Evolutionary conservation across 208 protist species (phyloP).

Genomic region (Angomonas ambiguus): DNA sequence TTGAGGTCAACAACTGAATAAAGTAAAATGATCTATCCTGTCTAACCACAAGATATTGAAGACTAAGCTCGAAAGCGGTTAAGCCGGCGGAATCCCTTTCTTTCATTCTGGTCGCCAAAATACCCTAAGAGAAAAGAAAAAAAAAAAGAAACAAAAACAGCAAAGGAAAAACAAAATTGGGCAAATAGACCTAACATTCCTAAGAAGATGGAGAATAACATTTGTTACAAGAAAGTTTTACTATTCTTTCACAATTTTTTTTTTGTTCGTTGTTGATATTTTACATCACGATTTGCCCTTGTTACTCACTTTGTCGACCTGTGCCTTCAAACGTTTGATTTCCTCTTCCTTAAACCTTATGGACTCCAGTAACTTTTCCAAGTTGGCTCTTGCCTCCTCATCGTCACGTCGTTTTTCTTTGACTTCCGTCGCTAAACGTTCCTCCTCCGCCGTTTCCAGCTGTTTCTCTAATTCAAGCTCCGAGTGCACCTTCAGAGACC

Average conservation of each 20-base stretch:
- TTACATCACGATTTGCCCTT: slow-evolving; percentile 11
- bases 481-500: slow-evolving; percentile 19
- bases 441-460: slow-evolving; percentile 47
- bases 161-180: background rate
- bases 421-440: slow-evolving; percentile 55
- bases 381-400: slow-evolving; percentile 64
- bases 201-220: too few species aligned
- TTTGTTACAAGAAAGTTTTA: too few species aligned
- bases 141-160: background rate
- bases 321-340: slow-evolving; percentile 51
- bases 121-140: background rate
- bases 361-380: slow-evolving; percentile 66
- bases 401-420: slow-evolving; percentile 63
- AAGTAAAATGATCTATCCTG: slow-evolving; percentile 86
- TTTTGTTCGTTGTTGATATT: background rate
- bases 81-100: slow-evolving; percentile 73
- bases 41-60: slow-evolving; percentile 72
- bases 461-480: slow-evolving; percentile 22
- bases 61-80: slow-evolving; percentile 77
- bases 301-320: slow-evolving; percentile 53
- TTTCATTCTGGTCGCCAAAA: slow-evolving; percentile 24
- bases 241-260: background rate
- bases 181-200: background rate
- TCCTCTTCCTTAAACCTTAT: slow-evolving; percentile 68
- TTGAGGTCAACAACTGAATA: slow-evolving; percentile 60